Percentiles rank a stretch among this genome's conserved stretches.
phyloP scores from a whole-genome alignment of 2,329 filamentous ascomycete species.

The Fusarium scirpi region DNA sequence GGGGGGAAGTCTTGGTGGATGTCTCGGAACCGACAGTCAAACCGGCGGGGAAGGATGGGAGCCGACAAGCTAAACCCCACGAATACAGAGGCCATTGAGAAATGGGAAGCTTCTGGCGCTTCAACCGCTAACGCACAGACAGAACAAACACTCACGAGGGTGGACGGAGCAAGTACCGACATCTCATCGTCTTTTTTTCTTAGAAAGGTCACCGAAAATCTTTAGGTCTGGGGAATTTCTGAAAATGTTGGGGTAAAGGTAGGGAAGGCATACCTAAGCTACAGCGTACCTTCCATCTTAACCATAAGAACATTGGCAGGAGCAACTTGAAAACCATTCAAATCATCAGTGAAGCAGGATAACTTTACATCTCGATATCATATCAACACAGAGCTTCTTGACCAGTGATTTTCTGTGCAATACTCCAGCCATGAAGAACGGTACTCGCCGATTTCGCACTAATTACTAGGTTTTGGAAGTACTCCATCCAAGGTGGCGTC shows the following conservation, averaged over 20 bases:
- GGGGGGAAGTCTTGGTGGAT: neutral
- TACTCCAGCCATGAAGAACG: slow-evolving; percentile 1
- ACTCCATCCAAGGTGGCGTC: slow-evolving; percentile 29
- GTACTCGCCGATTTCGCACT: slow-evolving; percentile 23
- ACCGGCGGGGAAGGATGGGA: slow-evolving; percentile 24
- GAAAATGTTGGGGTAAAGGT: slow-evolving; percentile 22
- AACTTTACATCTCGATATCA: neutral
- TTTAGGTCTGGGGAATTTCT: slow-evolving; percentile 23
- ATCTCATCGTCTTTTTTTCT: slow-evolving; percentile 2
- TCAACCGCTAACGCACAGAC: slow-evolving; percentile 16
- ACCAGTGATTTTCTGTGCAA: neutral
- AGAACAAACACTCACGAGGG: neutral
- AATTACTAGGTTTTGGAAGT: slow-evolving; percentile 20
- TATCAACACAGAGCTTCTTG: neutral
- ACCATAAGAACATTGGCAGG: neutral
- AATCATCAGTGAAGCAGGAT: neutral
- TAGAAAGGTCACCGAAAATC: slow-evolving; percentile 15
- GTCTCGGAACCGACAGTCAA: slow-evolving; percentile 27
- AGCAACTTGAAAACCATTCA: neutral
- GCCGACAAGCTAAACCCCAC: slow-evolving; percentile 23
- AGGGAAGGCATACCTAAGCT: neutral
- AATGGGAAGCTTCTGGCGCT: slow-evolving; percentile 35
- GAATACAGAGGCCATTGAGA: slow-evolving; percentile 10
- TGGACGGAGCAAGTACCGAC: slow-evolving; percentile 3
- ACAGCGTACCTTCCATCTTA: neutral